Conservation (phyloP, 2,329 filamentous ascomycete species). For the Ophioceras dolichostomum region DNA sequence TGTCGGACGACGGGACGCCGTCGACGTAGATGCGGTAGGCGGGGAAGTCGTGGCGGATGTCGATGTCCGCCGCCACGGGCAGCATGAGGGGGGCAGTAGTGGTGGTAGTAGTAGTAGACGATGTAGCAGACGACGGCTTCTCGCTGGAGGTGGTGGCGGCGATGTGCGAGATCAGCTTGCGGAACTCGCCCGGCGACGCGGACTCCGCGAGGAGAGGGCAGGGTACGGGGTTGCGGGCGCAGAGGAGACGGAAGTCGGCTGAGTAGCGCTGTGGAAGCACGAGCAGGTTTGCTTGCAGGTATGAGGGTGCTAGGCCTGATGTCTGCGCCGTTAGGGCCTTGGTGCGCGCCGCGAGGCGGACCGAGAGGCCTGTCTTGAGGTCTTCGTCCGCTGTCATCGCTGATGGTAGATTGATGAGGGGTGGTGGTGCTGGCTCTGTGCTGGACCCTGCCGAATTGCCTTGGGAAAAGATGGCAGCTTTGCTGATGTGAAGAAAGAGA, state of each 20-base stretch:
- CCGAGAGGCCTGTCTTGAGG: constrained; percentile 17
- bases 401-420: too few relatives aligned
- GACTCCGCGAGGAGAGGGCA: constrained; percentile 48
- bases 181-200: constrained; percentile 24
- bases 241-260: constrained; percentile 44
- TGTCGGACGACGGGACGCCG: constrained; percentile 22
- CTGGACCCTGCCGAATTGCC: too few relatives aligned
- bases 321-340: constrained; percentile 29
- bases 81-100: constrained; percentile 4
- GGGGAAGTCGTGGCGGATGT: constrained; percentile 46
- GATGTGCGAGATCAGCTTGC: constrained; percentile 4
- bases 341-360: constrained; percentile 28
- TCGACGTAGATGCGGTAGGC: constrained; percentile 46
- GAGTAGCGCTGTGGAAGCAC: constrained; percentile 44
- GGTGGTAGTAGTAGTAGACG: background rate
- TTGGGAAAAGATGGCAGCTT: too few relatives aligned
- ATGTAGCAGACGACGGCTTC: too few relatives aligned
- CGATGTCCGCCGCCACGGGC: constrained; percentile 27
- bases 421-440: too few relatives aligned
- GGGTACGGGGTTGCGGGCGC: constrained; percentile 47
- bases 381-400: too few relatives aligned
- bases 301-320: constrained; percentile 38
- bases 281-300: constrained; percentile 50
- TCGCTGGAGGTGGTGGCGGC: constrained; percentile 5
- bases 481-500: too few relatives aligned